phyloP scores from a whole-genome alignment of 768 basidiomycete genomes.

The Sarcodon sp. region DNA sequence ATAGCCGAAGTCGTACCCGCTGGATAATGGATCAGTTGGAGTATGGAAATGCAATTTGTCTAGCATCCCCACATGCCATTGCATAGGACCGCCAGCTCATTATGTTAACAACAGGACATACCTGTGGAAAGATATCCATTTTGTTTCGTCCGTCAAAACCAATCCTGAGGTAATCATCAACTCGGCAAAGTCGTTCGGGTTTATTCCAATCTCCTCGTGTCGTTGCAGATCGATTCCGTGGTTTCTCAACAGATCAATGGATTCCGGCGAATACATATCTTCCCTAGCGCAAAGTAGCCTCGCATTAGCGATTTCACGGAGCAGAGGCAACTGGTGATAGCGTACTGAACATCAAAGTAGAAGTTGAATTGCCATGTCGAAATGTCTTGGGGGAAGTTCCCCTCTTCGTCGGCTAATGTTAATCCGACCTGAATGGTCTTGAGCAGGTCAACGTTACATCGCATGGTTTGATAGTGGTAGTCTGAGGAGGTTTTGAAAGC shows the following conservation, averaged over 20 bases:
- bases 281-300: constrained; percentile 38
- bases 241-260: constrained; percentile 87
- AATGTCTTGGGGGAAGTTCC: constrained; percentile 79
- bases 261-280: constrained; percentile 98
- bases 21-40: constrained; percentile 17
- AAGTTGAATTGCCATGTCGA: constrained; percentile 99
- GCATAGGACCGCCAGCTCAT: background rate
- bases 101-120: constrained; percentile 24
- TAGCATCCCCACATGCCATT: too few relatives aligned
- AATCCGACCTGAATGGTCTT: constrained; percentile 97
- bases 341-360: constrained; percentile 78
- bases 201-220: constrained; percentile 85
- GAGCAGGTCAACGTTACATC: constrained; percentile 96
- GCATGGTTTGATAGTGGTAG: constrained; percentile 99
- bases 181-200: constrained; percentile 92
- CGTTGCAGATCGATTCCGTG: constrained; percentile 93
- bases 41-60: too few relatives aligned
- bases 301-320: constrained; percentile 6
- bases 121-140: constrained; percentile 99
- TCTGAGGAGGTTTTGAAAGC: constrained; percentile 94
- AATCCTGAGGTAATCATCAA: constrained; percentile 93
- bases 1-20: constrained; percentile 99
- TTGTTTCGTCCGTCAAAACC: constrained; percentile 78
- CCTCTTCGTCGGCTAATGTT: constrained; percentile 89
- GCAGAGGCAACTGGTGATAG: background rate